Conservation (phyloP, 805 yeast species). For the Candida multigemmis region DNA sequence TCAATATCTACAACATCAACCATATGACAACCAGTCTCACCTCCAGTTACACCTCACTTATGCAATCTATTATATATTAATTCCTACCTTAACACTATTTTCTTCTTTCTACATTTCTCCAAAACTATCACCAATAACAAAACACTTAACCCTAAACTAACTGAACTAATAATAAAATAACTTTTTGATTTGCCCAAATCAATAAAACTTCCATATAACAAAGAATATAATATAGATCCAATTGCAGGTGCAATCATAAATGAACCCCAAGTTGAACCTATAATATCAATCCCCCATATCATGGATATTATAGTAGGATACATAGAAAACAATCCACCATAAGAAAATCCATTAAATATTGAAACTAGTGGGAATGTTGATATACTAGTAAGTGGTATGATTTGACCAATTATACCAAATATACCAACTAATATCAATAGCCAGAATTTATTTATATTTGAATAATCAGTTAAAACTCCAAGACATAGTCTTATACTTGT, state of each 20-base stretch:
- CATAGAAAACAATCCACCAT: conserved; percentile 80
- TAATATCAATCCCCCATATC: conserved; percentile 79
- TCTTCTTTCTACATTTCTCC: conserved; percentile 8
- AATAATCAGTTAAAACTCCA: conserved; percentile 62
- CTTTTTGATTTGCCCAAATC: conserved; percentile 29
- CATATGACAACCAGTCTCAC: no score
- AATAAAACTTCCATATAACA: conserved; percentile 57
- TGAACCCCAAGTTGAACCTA: conserved; percentile 91
- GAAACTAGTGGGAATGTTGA: conserved; percentile 15
- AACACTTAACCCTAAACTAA: conserved; percentile 15
- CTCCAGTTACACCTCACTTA: no score
- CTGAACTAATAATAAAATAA: conserved; percentile 18
- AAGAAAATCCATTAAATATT: conserved; percentile 53
- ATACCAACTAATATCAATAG: conserved; percentile 14
- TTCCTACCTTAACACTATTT: no score
- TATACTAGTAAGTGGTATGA: conserved; percentile 9
- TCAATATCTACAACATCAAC: no score
- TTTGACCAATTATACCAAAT: conserved; percentile 25
- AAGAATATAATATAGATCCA: conserved; percentile 63
- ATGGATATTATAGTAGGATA: conserved; percentile 79
- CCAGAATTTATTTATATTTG: conserved; percentile 26
- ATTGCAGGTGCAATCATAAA: conserved; percentile 85
- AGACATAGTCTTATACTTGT: conserved; percentile 59
- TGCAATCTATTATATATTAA: no score
- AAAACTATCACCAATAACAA: conserved; percentile 15